Conservation (phyloP, 192 early-diverging fungal species). For the Pilaira anomala region DNA sequence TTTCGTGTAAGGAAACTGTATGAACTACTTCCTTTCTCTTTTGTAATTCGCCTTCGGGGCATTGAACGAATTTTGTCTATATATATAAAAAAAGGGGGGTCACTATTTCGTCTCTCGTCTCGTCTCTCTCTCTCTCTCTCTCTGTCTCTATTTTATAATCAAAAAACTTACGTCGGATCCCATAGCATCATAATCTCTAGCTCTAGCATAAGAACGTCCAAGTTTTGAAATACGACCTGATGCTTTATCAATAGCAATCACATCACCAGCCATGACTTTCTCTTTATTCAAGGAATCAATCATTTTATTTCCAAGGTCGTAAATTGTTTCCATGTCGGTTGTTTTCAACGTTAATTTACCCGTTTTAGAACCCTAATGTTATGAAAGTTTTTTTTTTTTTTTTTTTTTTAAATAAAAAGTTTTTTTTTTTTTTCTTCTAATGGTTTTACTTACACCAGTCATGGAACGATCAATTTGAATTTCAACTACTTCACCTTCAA, state of each 20-base stretch:
- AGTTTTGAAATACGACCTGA: slow-evolving; percentile 93
- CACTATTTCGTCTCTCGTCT: neutral
- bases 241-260: slow-evolving; percentile 98
- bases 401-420: too few relatives aligned
- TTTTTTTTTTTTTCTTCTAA: neutral
- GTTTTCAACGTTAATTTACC: slow-evolving; percentile 99
- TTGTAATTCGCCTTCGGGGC: slow-evolving; percentile 98
- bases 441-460: slow-evolving; percentile 69
- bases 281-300: slow-evolving; percentile 96
- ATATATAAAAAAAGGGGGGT: neutral
- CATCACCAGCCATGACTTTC: slow-evolving; percentile 96
- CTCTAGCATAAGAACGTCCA: slow-evolving; percentile 93
- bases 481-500: slow-evolving; percentile 99
- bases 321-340: slow-evolving; percentile 99
- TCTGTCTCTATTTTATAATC: neutral
- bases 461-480: slow-evolving; percentile 93
- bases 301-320: slow-evolving; percentile 99
- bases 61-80: slow-evolving; percentile 94
- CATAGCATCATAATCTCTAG: slow-evolving; percentile 98
- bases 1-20: slow-evolving; percentile 97
- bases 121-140: too few relatives aligned
- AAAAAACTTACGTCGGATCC: slow-evolving; percentile 77
- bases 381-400: neutral
- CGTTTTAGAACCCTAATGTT: slow-evolving; percentile 78
- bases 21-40: slow-evolving; percentile 96